These are phyloP conservation scores for Tricholoma furcatifolium DNA, from an alignment of 768 basidiomycete species.

Conservation along the genomic window DNA sequence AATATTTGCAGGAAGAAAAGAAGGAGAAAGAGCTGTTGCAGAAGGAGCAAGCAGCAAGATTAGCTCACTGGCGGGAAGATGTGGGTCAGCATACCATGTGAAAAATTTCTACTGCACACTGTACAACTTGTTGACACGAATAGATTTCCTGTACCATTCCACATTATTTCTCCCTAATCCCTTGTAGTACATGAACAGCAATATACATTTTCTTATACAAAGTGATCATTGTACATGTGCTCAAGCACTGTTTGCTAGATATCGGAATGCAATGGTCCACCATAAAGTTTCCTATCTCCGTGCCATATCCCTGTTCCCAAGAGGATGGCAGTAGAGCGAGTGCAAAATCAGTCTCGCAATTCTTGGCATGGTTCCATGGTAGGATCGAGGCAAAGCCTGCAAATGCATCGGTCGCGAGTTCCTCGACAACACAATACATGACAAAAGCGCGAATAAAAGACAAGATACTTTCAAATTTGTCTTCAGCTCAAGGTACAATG, in stretches of 20 bases:
- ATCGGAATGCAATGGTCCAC: slow-evolving; percentile 38
- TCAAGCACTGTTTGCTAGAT: slow-evolving; percentile 34
- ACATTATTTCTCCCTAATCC: too few relatives aligned
- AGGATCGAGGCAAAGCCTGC: slow-evolving; percentile 14
- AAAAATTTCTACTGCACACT: too few relatives aligned
- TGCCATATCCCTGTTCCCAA: slow-evolving; percentile 42
- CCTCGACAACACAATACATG: slow-evolving; percentile 18
- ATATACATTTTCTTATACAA: slow-evolving; percentile 44
- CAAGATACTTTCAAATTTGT: neutral
- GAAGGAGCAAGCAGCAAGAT: too few relatives aligned
- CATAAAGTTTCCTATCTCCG: slow-evolving; percentile 38
- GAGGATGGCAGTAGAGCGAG: slow-evolving; percentile 15
- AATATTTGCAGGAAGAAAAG: too few relatives aligned
- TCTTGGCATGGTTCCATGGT: slow-evolving; percentile 8
- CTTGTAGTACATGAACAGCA: neutral
- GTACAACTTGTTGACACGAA: too few relatives aligned
- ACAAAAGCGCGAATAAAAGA: neutral
- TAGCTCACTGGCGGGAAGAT: too few relatives aligned
- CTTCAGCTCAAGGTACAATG: slow-evolving; percentile 8
- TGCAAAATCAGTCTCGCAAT: slow-evolving; percentile 14
- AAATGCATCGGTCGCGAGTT: neutral
- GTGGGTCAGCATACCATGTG: too few relatives aligned
- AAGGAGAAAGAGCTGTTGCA: too few relatives aligned
- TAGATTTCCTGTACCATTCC: too few relatives aligned
- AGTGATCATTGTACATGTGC: slow-evolving; percentile 29